phyloP scores from a whole-genome alignment of 768 basidiomycete genomes.

The Lactarius quietus region DNA sequence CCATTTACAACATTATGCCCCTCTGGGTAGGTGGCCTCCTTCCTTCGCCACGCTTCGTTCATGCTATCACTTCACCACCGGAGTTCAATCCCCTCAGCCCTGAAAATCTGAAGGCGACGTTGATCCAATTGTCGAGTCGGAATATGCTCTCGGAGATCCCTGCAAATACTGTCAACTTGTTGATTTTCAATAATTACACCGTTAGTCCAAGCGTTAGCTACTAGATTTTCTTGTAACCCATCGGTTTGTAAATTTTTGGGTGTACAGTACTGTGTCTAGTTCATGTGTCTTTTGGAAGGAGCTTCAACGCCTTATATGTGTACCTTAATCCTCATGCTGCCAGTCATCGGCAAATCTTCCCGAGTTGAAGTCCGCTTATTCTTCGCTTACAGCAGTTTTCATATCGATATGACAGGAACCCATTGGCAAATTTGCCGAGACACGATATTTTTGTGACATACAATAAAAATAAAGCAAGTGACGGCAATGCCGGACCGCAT shows the following conservation, averaged over 20 bases:
- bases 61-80: slow-evolving; percentile 39
- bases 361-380: no score
- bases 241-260: slow-evolving; percentile 3
- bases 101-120: slow-evolving; percentile 68
- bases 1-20: slow-evolving; percentile 52
- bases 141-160: slow-evolving; percentile 48
- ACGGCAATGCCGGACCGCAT: slow-evolving; percentile 30
- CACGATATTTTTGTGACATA: no score
- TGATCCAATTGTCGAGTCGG: slow-evolving; percentile 56
- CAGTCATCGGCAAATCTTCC: no score
- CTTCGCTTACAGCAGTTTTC: no score
- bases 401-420: no score
- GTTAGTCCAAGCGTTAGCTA: no score
- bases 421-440: no score
- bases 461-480: no score
- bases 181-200: slow-evolving; percentile 47
- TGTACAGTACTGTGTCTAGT: slow-evolving; percentile 7
- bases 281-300: background rate
- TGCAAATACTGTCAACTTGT: slow-evolving; percentile 56
- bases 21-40: slow-evolving; percentile 52
- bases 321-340: no score
- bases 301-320: no score
- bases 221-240: background rate
- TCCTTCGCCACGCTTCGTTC: slow-evolving; percentile 46
- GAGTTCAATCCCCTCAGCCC: slow-evolving; percentile 51